Evolutionary conservation across 305 asterid genomes (phyloP), one percentile per base, ranked within the genome.

Genomic region (Ilex paraguariensis): DNA sequence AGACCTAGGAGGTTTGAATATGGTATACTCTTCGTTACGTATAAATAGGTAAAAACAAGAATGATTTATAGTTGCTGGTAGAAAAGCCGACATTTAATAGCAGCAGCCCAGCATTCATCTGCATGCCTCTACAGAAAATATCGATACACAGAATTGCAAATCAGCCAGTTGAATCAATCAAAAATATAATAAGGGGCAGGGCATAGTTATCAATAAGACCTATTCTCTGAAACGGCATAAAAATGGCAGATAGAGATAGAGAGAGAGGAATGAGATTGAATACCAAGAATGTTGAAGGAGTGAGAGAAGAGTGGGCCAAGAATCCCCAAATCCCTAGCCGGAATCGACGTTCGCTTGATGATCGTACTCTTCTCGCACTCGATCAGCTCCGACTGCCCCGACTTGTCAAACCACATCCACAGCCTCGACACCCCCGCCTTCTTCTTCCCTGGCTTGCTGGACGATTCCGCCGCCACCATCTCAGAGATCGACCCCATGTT

Each of bases 241-340:
- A 21, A 21, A 21, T 21, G 28, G 31, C 14, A 57, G 12, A 17
- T 28, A 66, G n/a, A 56, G 15, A 50, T 48, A 46, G 40, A 64
- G 16, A 5, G 56, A 67, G 51, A 2, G 16, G 28, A 21, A 21
- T 21, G 28, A 11, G 16, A 5, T 7, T 11, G 53, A 49, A 49
- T 72, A 93, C 98, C 98, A 11, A 93, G 97, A 56, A 93, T 93
- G 70, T 86, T 83, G 67, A 96, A 90, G 71, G 99, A 93, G 66
- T 84, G 90, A 73, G 96, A 86, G 81, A 90, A 90, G 40, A 93
- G 79, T 48, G 97, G 99, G 10, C 99, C 96, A 50, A 90, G 88
- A 49, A 93, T 93, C 66, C 99, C 76, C 73, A 93, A 84, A 75
- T 93, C 99, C 76, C 99, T 79, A 61, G 95, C 75, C 59, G 97